These are phyloP conservation scores for Hericium erinaceus DNA, from an alignment of 768 basidiomycete genomes.

Conservation along the genomic window DNA sequence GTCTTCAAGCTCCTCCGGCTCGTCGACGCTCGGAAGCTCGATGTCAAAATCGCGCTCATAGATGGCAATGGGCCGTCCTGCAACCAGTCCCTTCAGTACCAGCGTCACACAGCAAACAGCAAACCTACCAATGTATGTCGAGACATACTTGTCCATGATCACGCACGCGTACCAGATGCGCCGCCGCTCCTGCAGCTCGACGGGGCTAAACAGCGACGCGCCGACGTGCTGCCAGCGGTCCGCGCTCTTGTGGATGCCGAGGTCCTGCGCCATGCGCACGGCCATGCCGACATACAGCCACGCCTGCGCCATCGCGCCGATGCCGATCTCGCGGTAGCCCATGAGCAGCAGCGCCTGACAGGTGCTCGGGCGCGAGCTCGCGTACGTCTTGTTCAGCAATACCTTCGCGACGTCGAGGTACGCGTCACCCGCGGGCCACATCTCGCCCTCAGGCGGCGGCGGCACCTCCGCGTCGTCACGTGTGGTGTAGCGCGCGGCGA, in stretches of 20 bases:
- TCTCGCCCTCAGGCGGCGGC: conserved; percentile 39
- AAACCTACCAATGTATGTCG: conserved; percentile 50
- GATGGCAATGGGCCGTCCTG: conserved; percentile 59
- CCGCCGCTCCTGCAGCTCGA: conserved; percentile 61
- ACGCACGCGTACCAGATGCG: conserved; percentile 76
- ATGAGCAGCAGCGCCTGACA: conserved; percentile 75
- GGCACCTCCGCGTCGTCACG: conserved; percentile 17
- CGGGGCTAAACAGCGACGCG: conserved; percentile 40
- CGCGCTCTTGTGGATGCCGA: conserved; percentile 75
- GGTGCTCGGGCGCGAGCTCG: conserved; percentile 63
- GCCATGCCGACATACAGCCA: conserved; percentile 87
- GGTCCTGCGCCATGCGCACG: conserved; percentile 86
- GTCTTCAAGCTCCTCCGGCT: conserved; percentile 59
- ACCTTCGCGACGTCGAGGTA: conserved; percentile 61
- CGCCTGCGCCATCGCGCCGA: conserved; percentile 81
- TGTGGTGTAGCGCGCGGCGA: conserved; percentile 64
- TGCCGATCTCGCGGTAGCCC: conserved; percentile 79
- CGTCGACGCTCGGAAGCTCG: conserved; percentile 47
- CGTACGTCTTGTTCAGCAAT: conserved; percentile 57
- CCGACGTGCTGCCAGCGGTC: conserved; percentile 68
- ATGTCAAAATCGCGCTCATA: conserved; percentile 74
- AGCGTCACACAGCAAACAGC: neutral
- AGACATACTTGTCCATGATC: conserved; percentile 72
- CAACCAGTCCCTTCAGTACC: neutral
- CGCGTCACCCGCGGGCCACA: conserved; percentile 77